Base-by-base conservation (phyloP, 768 basidiomycete species). In the Coprinellus aureogranulatus region DNA sequence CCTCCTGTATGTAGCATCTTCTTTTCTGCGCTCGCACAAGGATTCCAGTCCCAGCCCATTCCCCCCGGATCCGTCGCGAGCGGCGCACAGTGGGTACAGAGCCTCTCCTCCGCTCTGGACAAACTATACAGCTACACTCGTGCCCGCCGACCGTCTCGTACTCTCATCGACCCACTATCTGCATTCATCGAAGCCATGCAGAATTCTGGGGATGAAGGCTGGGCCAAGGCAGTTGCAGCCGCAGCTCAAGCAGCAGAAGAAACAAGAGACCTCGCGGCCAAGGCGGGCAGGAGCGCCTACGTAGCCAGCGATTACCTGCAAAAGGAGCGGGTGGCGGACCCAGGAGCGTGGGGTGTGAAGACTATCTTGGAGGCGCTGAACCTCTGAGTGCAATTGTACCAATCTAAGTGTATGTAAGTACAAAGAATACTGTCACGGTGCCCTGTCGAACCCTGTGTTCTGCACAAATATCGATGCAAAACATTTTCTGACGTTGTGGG, bases 291-390 rank as follows among this genome's bases (percentile, higher is more conserved):
- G 62, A 93, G 90, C 63, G 90, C 90, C 2, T 98, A 98, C 72
- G 83, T 96, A 39, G 89, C 88, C 60, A 81, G 84, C 16, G 80
- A 82, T 41, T 74, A 83, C 62, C 74, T 95, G 54, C 83, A 75
- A 67, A 72, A 79, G 54, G 78, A 88, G 69, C 77, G 74, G 39
- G 79, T 91, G 22, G 74, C 92, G 2, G 94, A 98, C 73, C 93
- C 94, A 0, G 94, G 94, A 37, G 94, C 94, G 28, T 93, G 92
- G 90, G 93, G 92, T 45, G 84, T 96, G 55, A 89, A 87, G 65
- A 79, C 81, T 9, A 82, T 92, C 56, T 63, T 93, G 57, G 83
- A 89, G 67, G 83, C 77, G 30, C 42, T 58, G n/a, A 34, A 31
- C 25, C 23, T 58, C 22, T 58, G 23, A 31, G 5, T 9, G 23